These are phyloP conservation scores for Tinospora cordifolia DNA, from an alignment of 164 flowering plant species.

Conservation along the genomic window DNA sequence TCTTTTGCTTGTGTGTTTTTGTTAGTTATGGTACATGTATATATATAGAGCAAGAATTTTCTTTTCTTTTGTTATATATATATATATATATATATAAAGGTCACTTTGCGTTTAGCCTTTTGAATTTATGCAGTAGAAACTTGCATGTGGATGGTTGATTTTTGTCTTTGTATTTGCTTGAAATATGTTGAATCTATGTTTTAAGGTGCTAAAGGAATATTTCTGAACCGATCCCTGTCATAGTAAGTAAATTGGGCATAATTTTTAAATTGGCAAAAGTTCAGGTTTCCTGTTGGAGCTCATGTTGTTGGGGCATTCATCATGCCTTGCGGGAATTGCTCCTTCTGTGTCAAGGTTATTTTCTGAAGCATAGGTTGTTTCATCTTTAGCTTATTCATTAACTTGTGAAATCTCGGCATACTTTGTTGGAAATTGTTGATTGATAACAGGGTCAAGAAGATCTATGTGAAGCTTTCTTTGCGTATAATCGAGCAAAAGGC, in stretches of 20 bases:
- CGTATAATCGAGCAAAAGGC: constrained; percentile 89
- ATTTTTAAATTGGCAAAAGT: constrained; percentile 3
- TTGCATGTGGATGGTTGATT: background rate
- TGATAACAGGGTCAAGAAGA: constrained; percentile 88
- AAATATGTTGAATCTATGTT: background rate
- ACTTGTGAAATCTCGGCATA: constrained; percentile 1
- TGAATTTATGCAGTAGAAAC: background rate
- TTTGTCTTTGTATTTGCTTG: background rate
- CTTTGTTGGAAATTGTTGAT: constrained; percentile 4
- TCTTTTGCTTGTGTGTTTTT: no score
- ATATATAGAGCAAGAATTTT: no score
- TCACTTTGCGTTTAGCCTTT: background rate
- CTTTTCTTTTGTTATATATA: no score
- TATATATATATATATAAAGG: no score
- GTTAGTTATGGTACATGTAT: no score
- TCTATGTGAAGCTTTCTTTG: constrained; percentile 85
- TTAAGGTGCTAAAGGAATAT: background rate
- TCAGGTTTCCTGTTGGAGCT: constrained; percentile 84
- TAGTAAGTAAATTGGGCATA: background rate
- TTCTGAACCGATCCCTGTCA: background rate
- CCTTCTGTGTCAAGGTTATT: constrained; percentile 73
- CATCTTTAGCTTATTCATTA: background rate
- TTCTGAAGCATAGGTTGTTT: background rate
- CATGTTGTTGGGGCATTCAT: constrained; percentile 93
- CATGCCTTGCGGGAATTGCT: constrained; percentile 97